Base-by-base conservation (phyloP, 306 rosid genomes). In the Prosopis cineraria region DNA sequence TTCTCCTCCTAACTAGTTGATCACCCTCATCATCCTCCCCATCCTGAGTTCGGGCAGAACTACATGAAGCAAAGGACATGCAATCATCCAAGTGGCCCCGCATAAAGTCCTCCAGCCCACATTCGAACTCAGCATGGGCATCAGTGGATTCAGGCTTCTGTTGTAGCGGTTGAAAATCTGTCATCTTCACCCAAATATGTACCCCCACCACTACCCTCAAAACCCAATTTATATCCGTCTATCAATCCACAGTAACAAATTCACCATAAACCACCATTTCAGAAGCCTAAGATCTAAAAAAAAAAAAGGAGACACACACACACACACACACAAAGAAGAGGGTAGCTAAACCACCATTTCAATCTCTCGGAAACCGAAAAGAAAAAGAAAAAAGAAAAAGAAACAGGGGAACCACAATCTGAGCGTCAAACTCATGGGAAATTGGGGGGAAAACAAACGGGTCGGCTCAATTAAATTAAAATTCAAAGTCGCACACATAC, bases 1-100 rank as follows among this genome's bases (percentile, higher is more conserved):
- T 65, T 41, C 99, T 90, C 89, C 97, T 91, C 87, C 98, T 74
- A 53, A 88, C 96, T 8, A 91, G 97, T 88, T 90, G 98, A 78
- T 93, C 99, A 34, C 94, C 88, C 44, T 93, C 99, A 0, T 87
- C 96, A 12, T 90, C 99, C 79, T 96, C 99, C 3, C 85, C 98
- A 3, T 90, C 99, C 0, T 83, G 91, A 24, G 82, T 86, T 3
- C 88, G 90, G 37, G 90, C 82, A 56, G 99, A 88, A 83, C 99
- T 96, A 83, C 99, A 96, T 2, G 99, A 90, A 74, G 97, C 93
- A 85, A 91, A 96, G 39, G 99, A 85, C 91, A 96, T 91, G 84
- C 98, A 96, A 72, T 93, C 98, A 79, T 93, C 98, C 93, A 96
- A 82, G 40, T 91, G 99, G 71, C 98, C 99, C 3, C 93, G 98